Evolutionary conservation across 2,329 filamentous ascomycete genomes (phyloP), one percentile per base, ranked within the genome.

Genomic region (Colletotrichum sp.): DNA sequence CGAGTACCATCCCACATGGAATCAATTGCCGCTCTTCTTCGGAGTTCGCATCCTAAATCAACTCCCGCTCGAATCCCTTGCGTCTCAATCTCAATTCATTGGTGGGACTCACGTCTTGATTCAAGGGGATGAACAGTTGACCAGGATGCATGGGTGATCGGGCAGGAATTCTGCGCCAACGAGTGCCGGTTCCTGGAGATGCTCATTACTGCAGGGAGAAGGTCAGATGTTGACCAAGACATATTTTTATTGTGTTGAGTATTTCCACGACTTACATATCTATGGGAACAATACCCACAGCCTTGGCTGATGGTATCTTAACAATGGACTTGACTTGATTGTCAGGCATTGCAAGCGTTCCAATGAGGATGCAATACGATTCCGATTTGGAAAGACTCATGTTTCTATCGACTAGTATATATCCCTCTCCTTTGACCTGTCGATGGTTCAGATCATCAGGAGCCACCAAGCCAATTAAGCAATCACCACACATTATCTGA

Each of bases 161-260:
- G 60, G 32, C 11, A 39, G 9, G 32, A 64, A 64, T 39, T 64
- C 60, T 64, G 60, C 60, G 60, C 60, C 60, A 64, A 64, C 60
- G 32, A 27, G n/a, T 64, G 11, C 12, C 30, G n/a, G n/a, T 16
- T 22, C 22, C 32, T 36, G 19, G 19, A 27, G 13, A 25, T 15
- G 2, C 32, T 36, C 19, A 32, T 16, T 30, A 27, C 55, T 59
- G 25, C 15, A 64, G 22, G 22, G 19, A 36, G 60, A 36, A 64
- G n/a, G n/a, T 64, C 30, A 25, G 12, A 39, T 22, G 13, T 32
- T 39, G 12, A 19, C 19, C 30, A 39, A 25, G 32, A 3, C 7
- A 39, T 28, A 2, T 1, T 59, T 36, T 25, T 0, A 64, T 16
- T 1, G 6, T 4, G 11, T 0, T 2, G 19, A n/a, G 6, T 32